Evolutionary conservation across 2,329 filamentous ascomycete genomes (phyloP), one percentile per base, ranked within the genome.

Genomic region (Stromatinia cepivora): DNA sequence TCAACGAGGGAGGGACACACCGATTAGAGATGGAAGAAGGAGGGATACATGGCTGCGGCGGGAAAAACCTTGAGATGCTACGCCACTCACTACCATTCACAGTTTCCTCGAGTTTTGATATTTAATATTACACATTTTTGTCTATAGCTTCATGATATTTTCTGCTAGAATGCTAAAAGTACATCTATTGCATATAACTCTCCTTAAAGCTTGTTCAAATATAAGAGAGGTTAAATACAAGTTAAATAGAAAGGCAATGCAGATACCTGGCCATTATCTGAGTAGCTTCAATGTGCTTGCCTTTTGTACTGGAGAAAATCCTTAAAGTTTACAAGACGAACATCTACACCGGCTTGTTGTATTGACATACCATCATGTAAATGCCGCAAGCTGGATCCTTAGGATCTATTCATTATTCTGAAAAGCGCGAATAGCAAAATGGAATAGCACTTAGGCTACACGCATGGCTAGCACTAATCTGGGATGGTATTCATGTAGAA

Each of bases 31-130:
- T 45, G n/a, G 28, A 36, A 66, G 64, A n/a, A 58, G 39, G 9
- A 66, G 64, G 25, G 64, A 59, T 20, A 59, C 52, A 25, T 66
- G 64, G 64, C 22, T 59, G 22, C 28, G 53, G 15, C 28, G 28
- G 31, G 20, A 15, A 3, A 59, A 25, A 9, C n/a, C 5, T 48
- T 66, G 28, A 59, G n/a, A 42, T 52, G 7, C 8, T 1, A 20
- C 9, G 8, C 9, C 5, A 22, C 13, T 39, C 31, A 50, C 2
- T 36, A 6, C 1, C 13, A 0, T 3, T 50, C 3, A 13, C 11
- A 13, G 6, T 50, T n/a, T 50, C 7, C 13, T 5, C 8, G 17
- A 39, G 9, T 20, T 50, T 48, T 17, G 5, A 39, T 4, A 7
- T 39, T 25, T n/a, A 7, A 25, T 4, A 20, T 25, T 8, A 4